These are phyloP conservation scores for Teunomyces barrocoloradensis DNA, from an alignment of 805 yeast genomes.

Conservation along the genomic window DNA sequence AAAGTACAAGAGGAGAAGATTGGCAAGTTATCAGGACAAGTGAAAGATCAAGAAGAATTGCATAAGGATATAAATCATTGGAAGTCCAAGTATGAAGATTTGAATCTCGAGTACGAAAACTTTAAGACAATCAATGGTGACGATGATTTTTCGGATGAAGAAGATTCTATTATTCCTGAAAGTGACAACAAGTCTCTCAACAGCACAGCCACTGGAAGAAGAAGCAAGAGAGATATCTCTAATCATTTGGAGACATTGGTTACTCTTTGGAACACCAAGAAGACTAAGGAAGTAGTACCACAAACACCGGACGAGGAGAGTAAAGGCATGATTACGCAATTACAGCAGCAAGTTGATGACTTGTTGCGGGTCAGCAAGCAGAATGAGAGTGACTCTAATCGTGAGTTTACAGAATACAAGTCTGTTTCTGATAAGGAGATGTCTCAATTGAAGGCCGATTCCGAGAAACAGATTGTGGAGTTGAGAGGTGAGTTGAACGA, in stretches of 20 bases:
- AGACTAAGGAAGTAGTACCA: constrained; percentile 8
- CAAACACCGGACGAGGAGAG: constrained; percentile 9
- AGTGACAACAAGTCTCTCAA: constrained; percentile 20
- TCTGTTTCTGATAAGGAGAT: constrained; percentile 30
- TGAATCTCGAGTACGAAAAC: constrained; percentile 44
- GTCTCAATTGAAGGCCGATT: constrained; percentile 11
- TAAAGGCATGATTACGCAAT: constrained; percentile 30
- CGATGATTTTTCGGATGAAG: constrained; percentile 28
- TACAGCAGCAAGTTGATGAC: constrained; percentile 59
- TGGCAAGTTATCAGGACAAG: constrained; percentile 35
- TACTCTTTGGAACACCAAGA: constrained; percentile 27
- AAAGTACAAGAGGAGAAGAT: constrained; percentile 51
- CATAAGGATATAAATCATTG: constrained; percentile 48
- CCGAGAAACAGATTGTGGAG: constrained; percentile 28
- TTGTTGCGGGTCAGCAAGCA: constrained; percentile 47
- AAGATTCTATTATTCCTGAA: constrained; percentile 15
- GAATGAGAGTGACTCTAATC: constrained; percentile 21
- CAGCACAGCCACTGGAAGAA: constrained; percentile 20
- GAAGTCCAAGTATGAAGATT: constrained; percentile 43
- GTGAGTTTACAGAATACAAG: constrained; percentile 32
- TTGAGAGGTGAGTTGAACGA: constrained; percentile 33
- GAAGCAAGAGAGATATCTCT: constrained; percentile 29
- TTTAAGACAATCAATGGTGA: constrained; percentile 35
- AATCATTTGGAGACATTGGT: constrained; percentile 36
- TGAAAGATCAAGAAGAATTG: constrained; percentile 43